phyloP scores from a whole-genome alignment of 2,329 filamentous ascomycete genomes.

The Ramularia collo-cygni region DNA sequence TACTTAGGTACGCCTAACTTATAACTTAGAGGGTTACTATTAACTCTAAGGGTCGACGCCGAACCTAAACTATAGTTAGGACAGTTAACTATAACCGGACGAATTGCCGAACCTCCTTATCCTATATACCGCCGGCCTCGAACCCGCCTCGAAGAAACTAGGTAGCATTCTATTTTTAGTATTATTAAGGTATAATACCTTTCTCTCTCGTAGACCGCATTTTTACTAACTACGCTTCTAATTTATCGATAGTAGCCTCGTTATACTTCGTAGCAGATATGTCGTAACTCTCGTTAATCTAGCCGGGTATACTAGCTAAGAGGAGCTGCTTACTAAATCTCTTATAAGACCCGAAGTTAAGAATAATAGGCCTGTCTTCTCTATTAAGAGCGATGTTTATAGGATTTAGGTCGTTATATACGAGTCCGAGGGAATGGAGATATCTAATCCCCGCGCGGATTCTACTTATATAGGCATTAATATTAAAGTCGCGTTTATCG shows the following conservation, averaged over 20 bases:
- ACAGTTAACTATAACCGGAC: too few relatives aligned
- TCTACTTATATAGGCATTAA: constrained; percentile 14
- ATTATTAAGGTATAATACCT: too few relatives aligned
- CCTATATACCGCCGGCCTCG: too few relatives aligned
- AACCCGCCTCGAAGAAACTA: too few relatives aligned
- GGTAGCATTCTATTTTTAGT: too few relatives aligned
- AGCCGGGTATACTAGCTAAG: constrained; percentile 19
- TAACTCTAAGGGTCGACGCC: too few relatives aligned
- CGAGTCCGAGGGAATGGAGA: constrained; percentile 27
- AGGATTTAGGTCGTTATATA: constrained; percentile 32
- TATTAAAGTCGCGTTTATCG: constrained; percentile 8
- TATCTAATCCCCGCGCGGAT: constrained; percentile 23
- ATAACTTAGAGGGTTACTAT: too few relatives aligned
- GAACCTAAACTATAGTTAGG: too few relatives aligned
- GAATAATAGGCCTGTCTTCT: constrained; percentile 22
- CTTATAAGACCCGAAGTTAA: constrained; percentile 30
- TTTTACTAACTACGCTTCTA: constrained; percentile 2
- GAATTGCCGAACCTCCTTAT: too few relatives aligned
- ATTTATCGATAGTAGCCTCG: background rate
- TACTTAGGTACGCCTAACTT: too few relatives aligned
- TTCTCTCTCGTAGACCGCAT: too few relatives aligned
- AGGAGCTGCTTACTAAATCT: constrained; percentile 17
- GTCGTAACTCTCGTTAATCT: constrained; percentile 19
- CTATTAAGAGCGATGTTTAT: constrained; percentile 28
- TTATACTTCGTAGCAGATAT: constrained; percentile 5